phyloP scores from a whole-genome alignment of 331 rosid species.

The Erythrophleum ivorense region DNA sequence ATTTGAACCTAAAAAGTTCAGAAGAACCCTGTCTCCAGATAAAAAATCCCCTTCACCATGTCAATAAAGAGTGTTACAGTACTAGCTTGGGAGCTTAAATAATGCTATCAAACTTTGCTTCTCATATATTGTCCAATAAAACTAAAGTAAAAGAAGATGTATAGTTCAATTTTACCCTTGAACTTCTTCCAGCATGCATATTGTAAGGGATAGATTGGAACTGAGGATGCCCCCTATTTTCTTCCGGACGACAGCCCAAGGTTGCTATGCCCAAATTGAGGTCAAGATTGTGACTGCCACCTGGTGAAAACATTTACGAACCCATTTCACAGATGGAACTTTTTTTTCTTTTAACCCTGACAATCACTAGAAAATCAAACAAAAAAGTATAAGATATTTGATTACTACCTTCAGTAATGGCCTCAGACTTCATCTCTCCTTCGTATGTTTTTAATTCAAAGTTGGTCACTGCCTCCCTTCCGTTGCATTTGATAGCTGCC shows the following conservation, averaged over 20 bases:
- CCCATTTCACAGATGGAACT: background rate
- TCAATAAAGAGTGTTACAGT: constrained; percentile 16
- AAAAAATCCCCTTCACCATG: constrained; percentile 3
- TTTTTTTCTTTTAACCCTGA: background rate
- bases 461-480: constrained; percentile 98
- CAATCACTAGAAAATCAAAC: constrained; percentile 29
- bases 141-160: constrained; percentile 9
- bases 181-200: constrained; percentile 53
- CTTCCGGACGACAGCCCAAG: constrained; percentile 60
- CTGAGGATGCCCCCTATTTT: constrained; percentile 58
- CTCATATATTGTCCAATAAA: constrained; percentile 15
- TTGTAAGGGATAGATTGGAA: constrained; percentile 56
- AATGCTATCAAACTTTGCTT: background rate
- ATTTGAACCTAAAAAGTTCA: constrained; percentile 18
- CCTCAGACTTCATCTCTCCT: constrained; percentile 64
- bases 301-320: constrained; percentile 52
- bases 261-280: constrained; percentile 89
- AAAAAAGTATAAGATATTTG: constrained; percentile 2
- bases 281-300: constrained; percentile 77
- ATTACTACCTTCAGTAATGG: constrained; percentile 63
- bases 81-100: background rate
- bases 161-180: constrained; percentile 55
- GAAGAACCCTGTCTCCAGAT: background rate
- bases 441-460: constrained; percentile 85
- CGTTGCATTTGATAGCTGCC: constrained; percentile 96